phyloP scores from a whole-genome alignment of 306 rosid genomes.

The Prunus padus region DNA sequence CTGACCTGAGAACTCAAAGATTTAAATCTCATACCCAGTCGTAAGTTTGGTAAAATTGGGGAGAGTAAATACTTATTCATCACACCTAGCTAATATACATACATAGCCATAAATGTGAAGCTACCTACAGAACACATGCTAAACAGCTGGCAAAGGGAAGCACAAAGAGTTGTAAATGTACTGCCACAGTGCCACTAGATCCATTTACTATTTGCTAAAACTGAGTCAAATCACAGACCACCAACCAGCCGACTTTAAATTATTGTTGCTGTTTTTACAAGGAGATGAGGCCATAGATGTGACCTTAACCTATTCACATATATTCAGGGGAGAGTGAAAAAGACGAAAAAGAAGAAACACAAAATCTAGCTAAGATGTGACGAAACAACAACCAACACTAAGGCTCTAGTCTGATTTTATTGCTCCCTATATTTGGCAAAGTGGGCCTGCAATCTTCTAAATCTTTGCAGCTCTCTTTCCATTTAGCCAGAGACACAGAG shows the following conservation, averaged over 20 bases:
- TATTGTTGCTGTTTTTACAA: background rate
- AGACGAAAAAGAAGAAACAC: background rate
- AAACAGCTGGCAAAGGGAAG: too few relatives aligned
- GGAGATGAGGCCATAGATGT: constrained; percentile 2
- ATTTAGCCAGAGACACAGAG: background rate
- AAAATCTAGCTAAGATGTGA: background rate
- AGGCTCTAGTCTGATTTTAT: background rate
- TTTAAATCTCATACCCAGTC: too few relatives aligned
- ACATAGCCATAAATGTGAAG: too few relatives aligned
- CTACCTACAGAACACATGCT: too few relatives aligned
- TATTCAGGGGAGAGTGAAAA: background rate
- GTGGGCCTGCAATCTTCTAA: background rate
- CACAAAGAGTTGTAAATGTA: too few relatives aligned
- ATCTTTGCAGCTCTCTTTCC: background rate
- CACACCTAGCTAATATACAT: too few relatives aligned
- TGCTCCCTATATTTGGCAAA: background rate
- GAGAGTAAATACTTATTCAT: too few relatives aligned
- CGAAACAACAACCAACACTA: background rate
- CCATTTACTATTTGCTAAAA: background rate
- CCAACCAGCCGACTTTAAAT: background rate
- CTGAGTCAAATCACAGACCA: background rate
- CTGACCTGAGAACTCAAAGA: too few relatives aligned
- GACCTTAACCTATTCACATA: background rate
- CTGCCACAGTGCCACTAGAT: too few relatives aligned
- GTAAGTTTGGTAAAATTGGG: too few relatives aligned